Evolutionary conservation across 805 yeast genomes (phyloP).

Genomic region (Pichia heedii): DNA sequence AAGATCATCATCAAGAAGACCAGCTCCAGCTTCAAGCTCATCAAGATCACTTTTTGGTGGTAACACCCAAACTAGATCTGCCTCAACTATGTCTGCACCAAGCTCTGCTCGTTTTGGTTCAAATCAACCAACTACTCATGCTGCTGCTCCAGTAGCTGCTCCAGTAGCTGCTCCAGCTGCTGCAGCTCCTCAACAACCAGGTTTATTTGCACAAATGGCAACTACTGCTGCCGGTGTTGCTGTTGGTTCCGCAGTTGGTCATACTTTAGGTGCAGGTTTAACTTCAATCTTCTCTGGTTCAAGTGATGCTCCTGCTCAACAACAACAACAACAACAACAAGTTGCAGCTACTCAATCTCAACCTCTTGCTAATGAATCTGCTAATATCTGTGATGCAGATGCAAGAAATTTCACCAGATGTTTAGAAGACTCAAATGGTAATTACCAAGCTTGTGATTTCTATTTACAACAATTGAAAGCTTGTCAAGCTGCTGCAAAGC

Average conservation of each 20-base stretch:
- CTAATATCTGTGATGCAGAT: conserved; percentile 74
- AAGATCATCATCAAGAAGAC: conserved; percentile 31
- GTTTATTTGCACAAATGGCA: conserved; percentile 95
- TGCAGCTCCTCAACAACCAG: conserved; percentile 56
- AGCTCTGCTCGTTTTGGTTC: conserved; percentile 34
- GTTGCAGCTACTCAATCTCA: conserved; percentile 17
- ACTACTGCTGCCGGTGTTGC: conserved; percentile 99
- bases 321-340: conserved; percentile 34
- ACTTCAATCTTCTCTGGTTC: conserved; percentile 84
- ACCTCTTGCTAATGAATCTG: conserved; percentile 31
- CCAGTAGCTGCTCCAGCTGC: conserved; percentile 34
- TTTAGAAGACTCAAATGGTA: conserved; percentile 86
- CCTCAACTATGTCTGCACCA: conserved; percentile 68
- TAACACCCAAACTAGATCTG: conserved; percentile 48
- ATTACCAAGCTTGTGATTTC: conserved; percentile 95
- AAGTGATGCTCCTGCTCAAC: conserved; percentile 31
- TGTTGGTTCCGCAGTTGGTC: conserved; percentile 96
- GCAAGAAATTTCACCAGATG: conserved; percentile 95
- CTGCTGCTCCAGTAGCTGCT: conserved; percentile 32
- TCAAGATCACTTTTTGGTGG: conserved; percentile 16
- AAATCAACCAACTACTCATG: neutral
- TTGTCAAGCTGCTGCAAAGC: conserved; percentile 88
- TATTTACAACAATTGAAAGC: conserved; percentile 96
- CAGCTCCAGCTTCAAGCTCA: conserved; percentile 34
- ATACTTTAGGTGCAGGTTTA: conserved; percentile 91